phyloP scores from a whole-genome alignment of 352 stramenopile species.

The Blastocystis sp. region DNA sequence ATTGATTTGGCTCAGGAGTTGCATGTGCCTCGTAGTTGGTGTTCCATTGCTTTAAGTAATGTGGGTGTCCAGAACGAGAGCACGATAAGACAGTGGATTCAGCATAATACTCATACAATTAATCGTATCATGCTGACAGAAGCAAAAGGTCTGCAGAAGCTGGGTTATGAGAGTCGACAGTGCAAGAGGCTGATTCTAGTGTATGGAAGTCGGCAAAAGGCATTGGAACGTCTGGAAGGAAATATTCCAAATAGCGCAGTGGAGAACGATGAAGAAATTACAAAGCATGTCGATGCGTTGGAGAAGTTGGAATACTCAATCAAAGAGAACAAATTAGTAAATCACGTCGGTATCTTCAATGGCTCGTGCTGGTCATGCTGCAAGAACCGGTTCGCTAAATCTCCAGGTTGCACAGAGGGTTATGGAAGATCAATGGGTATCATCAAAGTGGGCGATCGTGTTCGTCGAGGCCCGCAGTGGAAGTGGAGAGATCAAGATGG shows the following conservation, averaged over 20 bases:
- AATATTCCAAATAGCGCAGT: background rate
- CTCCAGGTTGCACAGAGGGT: background rate
- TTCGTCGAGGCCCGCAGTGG: slow-evolving; percentile 47
- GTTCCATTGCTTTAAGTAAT: slow-evolving; percentile 20
- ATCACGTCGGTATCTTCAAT: background rate
- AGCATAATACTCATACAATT: slow-evolving; percentile 16
- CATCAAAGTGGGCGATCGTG: background rate
- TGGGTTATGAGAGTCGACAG: background rate
- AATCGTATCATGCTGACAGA: slow-evolving; percentile 38
- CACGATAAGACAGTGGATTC: slow-evolving; percentile 1
- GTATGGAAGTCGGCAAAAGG: slow-evolving; percentile 41
- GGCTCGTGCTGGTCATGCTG: background rate
- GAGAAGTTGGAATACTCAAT: background rate
- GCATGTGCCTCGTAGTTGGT: slow-evolving; percentile 11
- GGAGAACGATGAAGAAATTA: background rate
- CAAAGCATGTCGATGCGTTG: slow-evolving; percentile 11
- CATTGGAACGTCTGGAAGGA: background rate
- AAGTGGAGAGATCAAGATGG: slow-evolving; percentile 37
- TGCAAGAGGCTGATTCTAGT: slow-evolving; percentile 46
- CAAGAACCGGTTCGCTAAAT: background rate
- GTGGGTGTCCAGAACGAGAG: background rate
- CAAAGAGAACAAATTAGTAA: background rate
- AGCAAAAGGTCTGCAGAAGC: slow-evolving; percentile 32
- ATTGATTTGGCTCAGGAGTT: background rate
- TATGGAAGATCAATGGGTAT: slow-evolving; percentile 28